Evolutionary conservation across 768 basidiomycete species (phyloP).

Genomic region (Tricholoma sp.): DNA sequence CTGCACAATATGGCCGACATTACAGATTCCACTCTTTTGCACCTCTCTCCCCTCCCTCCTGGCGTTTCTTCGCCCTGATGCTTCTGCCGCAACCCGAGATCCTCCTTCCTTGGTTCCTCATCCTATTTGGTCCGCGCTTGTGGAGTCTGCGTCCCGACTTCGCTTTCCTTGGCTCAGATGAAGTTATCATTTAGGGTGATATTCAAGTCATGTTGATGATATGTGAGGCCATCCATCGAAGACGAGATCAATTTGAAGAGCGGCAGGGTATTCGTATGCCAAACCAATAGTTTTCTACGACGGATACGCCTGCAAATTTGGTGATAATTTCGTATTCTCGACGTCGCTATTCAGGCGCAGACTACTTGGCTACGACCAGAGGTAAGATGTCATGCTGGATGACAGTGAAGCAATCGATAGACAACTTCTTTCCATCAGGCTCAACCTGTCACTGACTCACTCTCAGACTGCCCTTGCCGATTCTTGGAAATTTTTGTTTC

Average conservation of each 20-base stretch:
- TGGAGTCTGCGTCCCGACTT: neutral
- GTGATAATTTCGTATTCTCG: constrained; percentile 77
- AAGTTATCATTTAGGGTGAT: neutral
- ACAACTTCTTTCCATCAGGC: constrained; percentile 68
- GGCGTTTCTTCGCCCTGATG: neutral
- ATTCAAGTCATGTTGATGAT: too few relatives aligned
- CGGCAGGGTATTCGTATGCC: too few relatives aligned
- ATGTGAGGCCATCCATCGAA: too few relatives aligned
- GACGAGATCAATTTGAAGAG: too few relatives aligned
- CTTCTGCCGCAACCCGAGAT: neutral
- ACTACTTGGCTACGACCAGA: constrained; percentile 43
- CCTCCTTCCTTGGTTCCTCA: neutral
- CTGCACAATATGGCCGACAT: too few relatives aligned
- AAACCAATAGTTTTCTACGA: too few relatives aligned
- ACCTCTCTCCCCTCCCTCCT: too few relatives aligned
- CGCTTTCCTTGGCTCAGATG: too few relatives aligned
- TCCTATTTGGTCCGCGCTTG: neutral
- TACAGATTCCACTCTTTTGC: neutral
- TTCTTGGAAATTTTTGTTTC: constrained; percentile 73
- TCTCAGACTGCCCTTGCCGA: constrained; percentile 70
- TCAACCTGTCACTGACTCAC: constrained; percentile 83
- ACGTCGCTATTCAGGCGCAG: constrained; percentile 53
- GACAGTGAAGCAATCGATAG: constrained; percentile 47
- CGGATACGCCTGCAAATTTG: constrained; percentile 82
- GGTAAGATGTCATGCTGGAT: constrained; percentile 35